Evolutionary conservation across 495 filamentous ascomycete species (phyloP), one percentile per base, ranked within the genome.

Genomic region (Penicillium diatomitis): DNA sequence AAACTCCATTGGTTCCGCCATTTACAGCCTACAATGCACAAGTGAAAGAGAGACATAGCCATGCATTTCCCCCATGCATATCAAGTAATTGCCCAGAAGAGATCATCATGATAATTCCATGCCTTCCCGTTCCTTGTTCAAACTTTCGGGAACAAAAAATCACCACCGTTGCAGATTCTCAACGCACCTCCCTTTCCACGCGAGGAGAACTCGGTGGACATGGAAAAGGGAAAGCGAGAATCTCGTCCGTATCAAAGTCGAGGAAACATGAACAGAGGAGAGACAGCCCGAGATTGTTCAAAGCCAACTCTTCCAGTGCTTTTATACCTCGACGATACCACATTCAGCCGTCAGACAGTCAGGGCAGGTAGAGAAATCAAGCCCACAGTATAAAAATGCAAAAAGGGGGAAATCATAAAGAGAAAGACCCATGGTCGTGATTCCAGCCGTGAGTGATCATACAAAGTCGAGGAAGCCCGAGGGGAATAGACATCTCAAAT

Each of bases 401-500:
- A 52, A 55, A 47, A 52, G 46, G 20, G 20, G 20, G 20, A 20
- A 20, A 20, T 20, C 2, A 20, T 20, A 44, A 46, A 37, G 37
- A 46, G 31, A 46, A 49, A 54, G 44, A 46, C 46, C 54, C 62
- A 61, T 59, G 54, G 47, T 57, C 54, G 57, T 53, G 54, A 57
- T 55, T 59, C 58, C 62, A 62, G 52, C 47, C 47, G 53, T 55
- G 57, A 57, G 48, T 58, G 55, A 52, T 58, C 54, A 54, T 54
- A 58, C 55, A 58, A 58, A 54, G 32, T 52, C 38, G 32, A 56
- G 51, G 50, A 32, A 37, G 41, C 50, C 43, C 52, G 46, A 30
- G 49, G 56, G 49, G 50, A 54, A 55, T 50, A 53, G 52, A 53
- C 56, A 55, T 58, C 46, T 57, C 51, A 54, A 32, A 58, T 58